Conservation (phyloP, 108 stramenopile species). For the Aurantiochytrium sp. region DNA sequence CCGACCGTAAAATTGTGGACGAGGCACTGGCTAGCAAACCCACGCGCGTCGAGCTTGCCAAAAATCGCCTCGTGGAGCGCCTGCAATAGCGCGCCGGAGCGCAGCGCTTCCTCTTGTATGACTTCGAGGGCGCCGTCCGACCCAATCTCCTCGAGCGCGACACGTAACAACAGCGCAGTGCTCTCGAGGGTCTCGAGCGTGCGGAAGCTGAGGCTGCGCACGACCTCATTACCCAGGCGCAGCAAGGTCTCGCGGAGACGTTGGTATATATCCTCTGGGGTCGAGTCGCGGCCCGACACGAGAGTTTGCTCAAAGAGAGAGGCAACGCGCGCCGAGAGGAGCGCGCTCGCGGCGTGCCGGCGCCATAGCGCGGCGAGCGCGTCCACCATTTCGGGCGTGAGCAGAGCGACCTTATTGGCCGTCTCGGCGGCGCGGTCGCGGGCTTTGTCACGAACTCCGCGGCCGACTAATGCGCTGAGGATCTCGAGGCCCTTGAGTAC, state of each 20-base stretch:
- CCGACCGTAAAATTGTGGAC: neutral
- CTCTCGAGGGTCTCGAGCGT: neutral
- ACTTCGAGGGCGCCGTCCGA: neutral
- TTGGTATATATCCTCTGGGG: slow-evolving; percentile 12
- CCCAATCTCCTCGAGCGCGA: neutral
- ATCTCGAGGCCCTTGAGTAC: neutral
- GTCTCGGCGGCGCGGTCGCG: neutral
- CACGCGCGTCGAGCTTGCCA: neutral
- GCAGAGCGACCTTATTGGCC: neutral
- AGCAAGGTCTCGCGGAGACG: neutral
- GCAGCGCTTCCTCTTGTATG: neutral
- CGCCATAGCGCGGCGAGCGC: neutral
- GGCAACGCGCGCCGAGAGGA: neutral
- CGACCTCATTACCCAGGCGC: neutral
- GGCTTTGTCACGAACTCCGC: neutral
- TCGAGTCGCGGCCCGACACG: slow-evolving; percentile 10
- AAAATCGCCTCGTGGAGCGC: neutral
- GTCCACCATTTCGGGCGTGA: neutral
- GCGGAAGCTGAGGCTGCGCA: neutral
- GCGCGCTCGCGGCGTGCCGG: neutral
- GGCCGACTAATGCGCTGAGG: neutral
- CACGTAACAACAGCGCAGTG: neutral
- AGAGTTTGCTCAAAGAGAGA: neutral
- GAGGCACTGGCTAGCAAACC: neutral
- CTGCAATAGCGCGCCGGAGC: neutral